Evolutionary conservation across 2,329 filamentous ascomycete genomes (phyloP), one percentile per base, ranked within the genome.

Genomic region (Colletotrichum sansevieriae): DNA sequence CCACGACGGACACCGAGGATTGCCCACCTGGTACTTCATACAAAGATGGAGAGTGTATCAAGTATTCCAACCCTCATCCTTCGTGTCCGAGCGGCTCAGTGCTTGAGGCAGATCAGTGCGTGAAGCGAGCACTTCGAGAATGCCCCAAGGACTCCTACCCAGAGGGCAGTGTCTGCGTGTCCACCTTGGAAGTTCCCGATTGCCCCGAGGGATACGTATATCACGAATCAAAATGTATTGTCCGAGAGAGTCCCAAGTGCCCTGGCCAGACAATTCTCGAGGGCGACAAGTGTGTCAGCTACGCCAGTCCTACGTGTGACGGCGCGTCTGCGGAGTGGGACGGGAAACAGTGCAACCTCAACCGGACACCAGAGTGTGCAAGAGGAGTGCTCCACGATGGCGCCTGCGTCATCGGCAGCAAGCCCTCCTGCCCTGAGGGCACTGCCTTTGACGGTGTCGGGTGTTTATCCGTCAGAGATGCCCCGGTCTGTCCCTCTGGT

Each of bases 211-310:
- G 52, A 55, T 55, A 55, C 52, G 11, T 55, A n/a, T 55, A 55
- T n/a, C 52, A 39, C 52, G 52, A 55, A 15, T 55, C 52, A 39
- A 55, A 20, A 55, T 55, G 52, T 39, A 39, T 55, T 41, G 33
- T 55, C 35, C 52, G 52, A 55, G 33, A 35, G n/a, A 20, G n/a
- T 55, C 52, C 52, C 35, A 41, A n/a, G 39, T 55, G 52, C 35
- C 22, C 52, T 37, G 35, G 33, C 13, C 33, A 41, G n/a, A 55
- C 52, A n/a, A 18, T 55, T 7, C 52, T 55, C 33, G 52, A 55
- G 52, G 52, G 52, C n/a, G 52, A 55, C 12, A 55, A 55, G 35
- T 55, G 52, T 33, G 52, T 55, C 33, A 55, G 52, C 52, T 37
- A 39, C 20, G 52, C 52, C 18, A 55, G 35, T 35, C 52, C 52